These are phyloP conservation scores for Ophiostoma tasmaniense DNA, from an alignment of 2,329 filamentous ascomycete species.

Conservation along the genomic window DNA sequence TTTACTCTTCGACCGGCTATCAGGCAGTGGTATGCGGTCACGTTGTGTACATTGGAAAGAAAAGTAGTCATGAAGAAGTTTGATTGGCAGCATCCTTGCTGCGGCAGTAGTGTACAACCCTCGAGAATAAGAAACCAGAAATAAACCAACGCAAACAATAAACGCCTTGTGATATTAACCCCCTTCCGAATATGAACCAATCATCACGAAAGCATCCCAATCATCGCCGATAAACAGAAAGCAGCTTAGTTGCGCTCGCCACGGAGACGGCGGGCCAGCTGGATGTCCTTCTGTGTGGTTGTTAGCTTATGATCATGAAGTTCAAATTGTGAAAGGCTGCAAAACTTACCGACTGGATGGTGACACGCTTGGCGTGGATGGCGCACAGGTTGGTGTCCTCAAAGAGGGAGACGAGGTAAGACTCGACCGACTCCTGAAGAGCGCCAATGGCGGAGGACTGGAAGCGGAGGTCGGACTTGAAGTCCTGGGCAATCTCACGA, in stretches of 20 bases:
- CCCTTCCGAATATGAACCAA: conserved; percentile 26
- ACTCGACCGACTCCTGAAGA: conserved; percentile 97
- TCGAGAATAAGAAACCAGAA: conserved; percentile 24
- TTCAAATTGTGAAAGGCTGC: neutral
- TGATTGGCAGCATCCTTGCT: conserved; percentile 18
- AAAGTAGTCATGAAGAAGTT: conserved; percentile 13
- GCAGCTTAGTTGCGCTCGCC: conserved; percentile 74
- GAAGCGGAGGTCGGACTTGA: conserved; percentile 94
- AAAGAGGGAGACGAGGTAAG: conserved; percentile 95
- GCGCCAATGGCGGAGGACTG: conserved; percentile 96
- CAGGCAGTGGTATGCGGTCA: neutral
- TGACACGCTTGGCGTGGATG: conserved; percentile 98
- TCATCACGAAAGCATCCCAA: conserved; percentile 36
- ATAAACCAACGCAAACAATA: conserved; percentile 33
- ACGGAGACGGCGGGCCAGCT: conserved; percentile 88
- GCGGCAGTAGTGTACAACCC: conserved; percentile 38
- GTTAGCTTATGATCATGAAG: no score
- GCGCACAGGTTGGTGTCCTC: conserved; percentile 98
- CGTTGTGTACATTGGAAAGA: neutral
- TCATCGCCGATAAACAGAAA: conserved; percentile 16
- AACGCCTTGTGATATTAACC: conserved; percentile 37
- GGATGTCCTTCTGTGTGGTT: conserved; percentile 70
- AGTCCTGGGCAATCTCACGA: conserved; percentile 91
- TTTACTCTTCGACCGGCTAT: neutral
- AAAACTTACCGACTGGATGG: conserved; percentile 64